A percentile compares a stretch with the other conserved stretches of the same genome.
Conservation (phyloP, 2,329 filamentous ascomycete genomes). For the Calonectria hawksworthii region DNA sequence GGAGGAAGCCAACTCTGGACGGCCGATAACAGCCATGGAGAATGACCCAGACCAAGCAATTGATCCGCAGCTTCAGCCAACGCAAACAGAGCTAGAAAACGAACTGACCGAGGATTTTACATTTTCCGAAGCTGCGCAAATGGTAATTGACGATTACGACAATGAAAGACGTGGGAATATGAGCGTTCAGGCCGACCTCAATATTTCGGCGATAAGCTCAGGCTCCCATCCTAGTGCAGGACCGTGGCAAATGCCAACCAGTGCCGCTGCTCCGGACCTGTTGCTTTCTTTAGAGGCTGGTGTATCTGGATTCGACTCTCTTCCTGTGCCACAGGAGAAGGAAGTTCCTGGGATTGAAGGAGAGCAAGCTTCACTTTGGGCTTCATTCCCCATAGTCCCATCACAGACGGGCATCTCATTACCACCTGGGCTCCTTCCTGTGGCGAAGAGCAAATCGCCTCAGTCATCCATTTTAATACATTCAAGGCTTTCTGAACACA, state of each 20-base stretch:
- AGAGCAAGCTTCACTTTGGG: not conserved
- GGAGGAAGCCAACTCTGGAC: too few species aligned
- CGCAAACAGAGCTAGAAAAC: too few species aligned
- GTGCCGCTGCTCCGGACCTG: not conserved
- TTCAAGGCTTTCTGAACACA: slow-evolving; percentile 6
- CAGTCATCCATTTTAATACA: not conserved
- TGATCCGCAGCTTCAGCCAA: too few species aligned
- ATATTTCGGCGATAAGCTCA: not conserved
- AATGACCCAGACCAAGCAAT: too few species aligned
- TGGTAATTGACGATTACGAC: not conserved
- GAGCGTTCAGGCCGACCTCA: not conserved
- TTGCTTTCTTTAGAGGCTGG: not conserved
- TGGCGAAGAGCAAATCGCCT: not conserved
- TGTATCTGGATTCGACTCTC: not conserved
- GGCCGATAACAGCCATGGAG: too few species aligned
- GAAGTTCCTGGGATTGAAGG: not conserved
- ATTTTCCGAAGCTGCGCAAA: not conserved
- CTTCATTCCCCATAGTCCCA: not conserved
- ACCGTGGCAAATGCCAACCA: not conserved
- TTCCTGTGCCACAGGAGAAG: not conserved
- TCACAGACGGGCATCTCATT: not conserved
- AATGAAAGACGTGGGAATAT: not conserved
- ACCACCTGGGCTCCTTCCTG: not conserved
- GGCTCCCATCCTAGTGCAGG: not conserved
- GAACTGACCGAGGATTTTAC: too few species aligned